These are phyloP conservation scores for Nasturtium officinale DNA, from an alignment of 345 rosid species.

Conservation along the genomic window DNA sequence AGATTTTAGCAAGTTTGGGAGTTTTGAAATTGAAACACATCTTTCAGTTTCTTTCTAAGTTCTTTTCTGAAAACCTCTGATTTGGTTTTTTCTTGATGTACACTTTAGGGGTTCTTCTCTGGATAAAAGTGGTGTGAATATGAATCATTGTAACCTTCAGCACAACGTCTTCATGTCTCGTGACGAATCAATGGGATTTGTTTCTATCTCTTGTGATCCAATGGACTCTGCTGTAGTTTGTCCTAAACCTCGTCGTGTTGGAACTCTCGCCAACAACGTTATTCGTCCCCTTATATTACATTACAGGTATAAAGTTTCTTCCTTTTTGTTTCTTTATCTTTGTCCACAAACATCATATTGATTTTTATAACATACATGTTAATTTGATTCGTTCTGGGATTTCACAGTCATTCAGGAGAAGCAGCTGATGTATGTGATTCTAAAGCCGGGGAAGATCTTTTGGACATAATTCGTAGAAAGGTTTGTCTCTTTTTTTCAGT, in stretches of 20 bases:
- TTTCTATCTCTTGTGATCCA: conserved; percentile 46
- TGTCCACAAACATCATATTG: neutral
- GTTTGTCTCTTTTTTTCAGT: conserved; percentile 30
- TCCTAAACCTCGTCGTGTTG: conserved; percentile 87
- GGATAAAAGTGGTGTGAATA: conserved; percentile 47
- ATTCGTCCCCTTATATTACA: conserved; percentile 56
- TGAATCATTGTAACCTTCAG: conserved; percentile 77
- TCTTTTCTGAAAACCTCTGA: neutral
- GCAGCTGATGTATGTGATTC: conserved; percentile 54
- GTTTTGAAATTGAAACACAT: neutral
- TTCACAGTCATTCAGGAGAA: conserved; percentile 43
- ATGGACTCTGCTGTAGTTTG: conserved; percentile 62
- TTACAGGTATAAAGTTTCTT: conserved; percentile 48
- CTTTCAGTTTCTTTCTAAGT: neutral
- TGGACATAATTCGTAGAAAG: conserved; percentile 63
- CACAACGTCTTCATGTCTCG: conserved; percentile 63
- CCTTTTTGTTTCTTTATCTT: neutral
- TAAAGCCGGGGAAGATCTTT: conserved; percentile 61
- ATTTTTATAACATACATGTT: neutral
- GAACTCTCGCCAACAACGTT: conserved; percentile 48
- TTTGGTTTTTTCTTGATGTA: neutral
- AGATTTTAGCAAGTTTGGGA: conserved; percentile 19
- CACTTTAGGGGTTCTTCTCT: conserved; percentile 58
- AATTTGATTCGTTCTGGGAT: neutral
- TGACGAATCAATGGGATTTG: conserved; percentile 54